Conservation (phyloP, 2,329 filamentous ascomycete species). For the Nigrospora sphaerica region DNA sequence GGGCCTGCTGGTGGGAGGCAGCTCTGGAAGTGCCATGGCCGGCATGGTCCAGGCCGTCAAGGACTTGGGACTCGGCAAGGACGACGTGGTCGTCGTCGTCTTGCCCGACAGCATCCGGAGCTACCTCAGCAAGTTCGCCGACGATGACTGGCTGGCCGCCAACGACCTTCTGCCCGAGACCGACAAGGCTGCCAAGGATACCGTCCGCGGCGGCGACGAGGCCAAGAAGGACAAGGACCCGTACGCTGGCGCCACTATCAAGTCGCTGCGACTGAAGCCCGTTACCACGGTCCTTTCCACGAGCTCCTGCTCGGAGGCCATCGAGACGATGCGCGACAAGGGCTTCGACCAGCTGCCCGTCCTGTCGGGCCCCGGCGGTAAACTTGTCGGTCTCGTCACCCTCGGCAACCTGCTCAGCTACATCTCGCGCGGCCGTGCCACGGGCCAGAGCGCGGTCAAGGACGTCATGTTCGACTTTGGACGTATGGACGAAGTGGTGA, state of each 20-base stretch:
- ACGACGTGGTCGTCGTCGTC: slow-evolving; percentile 84
- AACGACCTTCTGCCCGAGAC: slow-evolving; percentile 75
- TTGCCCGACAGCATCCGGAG: slow-evolving; percentile 94
- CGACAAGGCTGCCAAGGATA: slow-evolving; percentile 39
- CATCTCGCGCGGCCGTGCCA: slow-evolving; percentile 77
- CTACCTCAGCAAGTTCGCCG: slow-evolving; percentile 96
- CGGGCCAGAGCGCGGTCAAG: slow-evolving; percentile 63
- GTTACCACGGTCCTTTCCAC: slow-evolving; percentile 74
- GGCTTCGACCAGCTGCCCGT: slow-evolving; percentile 97
- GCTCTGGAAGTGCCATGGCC: slow-evolving; percentile 85
- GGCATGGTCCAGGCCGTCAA: slow-evolving; percentile 71
- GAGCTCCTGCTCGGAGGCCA: slow-evolving; percentile 74
- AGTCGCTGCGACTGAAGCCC: slow-evolving; percentile 81
- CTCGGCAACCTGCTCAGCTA: slow-evolving; percentile 90
- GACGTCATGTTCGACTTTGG: slow-evolving; percentile 97
- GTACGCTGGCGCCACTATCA: slow-evolving; percentile 73
- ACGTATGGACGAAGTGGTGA: slow-evolving; percentile 80
- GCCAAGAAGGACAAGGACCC: slow-evolving; percentile 47
- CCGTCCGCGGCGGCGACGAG: slow-evolving; percentile 30
- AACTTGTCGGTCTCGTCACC: slow-evolving; percentile 86
- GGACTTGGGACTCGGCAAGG: slow-evolving; percentile 70
- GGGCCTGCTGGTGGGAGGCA: slow-evolving; percentile 86
- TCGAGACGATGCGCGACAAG: slow-evolving; percentile 97
- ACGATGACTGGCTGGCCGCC: slow-evolving; percentile 97
- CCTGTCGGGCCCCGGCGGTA: slow-evolving; percentile 58